phyloP scores from a whole-genome alignment of 1,139 yeast genomes.

The Geotrichum cucujoidarum region DNA sequence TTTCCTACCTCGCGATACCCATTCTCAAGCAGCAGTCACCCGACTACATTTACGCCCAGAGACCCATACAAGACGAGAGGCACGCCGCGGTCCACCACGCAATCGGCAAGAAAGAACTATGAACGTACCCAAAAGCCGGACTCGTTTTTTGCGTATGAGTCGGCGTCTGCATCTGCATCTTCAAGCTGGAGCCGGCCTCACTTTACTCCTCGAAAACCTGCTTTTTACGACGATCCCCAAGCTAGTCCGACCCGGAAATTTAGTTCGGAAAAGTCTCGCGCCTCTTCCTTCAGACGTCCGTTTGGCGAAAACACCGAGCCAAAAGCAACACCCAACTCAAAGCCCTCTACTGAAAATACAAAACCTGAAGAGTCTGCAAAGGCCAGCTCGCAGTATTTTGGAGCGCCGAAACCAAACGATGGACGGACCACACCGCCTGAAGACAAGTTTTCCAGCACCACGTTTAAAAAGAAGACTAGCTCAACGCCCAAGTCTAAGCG shows the following conservation, averaged over 20 bases:
- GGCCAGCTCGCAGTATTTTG: background rate
- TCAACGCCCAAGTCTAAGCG: background rate
- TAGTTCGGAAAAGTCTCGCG: background rate
- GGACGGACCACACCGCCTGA: background rate
- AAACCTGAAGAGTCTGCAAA: background rate
- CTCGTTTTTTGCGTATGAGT: background rate
- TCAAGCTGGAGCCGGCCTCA: background rate
- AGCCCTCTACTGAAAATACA: background rate
- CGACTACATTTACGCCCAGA: background rate
- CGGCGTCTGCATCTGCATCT: background rate
- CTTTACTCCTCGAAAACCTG: background rate
- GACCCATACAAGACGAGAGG: background rate
- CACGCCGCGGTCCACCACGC: background rate
- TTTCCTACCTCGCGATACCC: background rate
- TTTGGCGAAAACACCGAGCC: background rate
- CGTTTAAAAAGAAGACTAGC: background rate
- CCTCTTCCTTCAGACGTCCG: conserved; percentile 3
- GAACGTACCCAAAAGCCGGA: background rate
- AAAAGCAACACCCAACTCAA: background rate
- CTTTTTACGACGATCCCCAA: background rate
- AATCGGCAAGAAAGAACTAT: background rate
- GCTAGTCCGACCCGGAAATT: background rate
- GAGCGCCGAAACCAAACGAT: background rate
- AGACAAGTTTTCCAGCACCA: background rate
- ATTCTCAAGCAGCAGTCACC: background rate